phyloP scores from a whole-genome alignment of 1,284 basidiomycete genomes.

The Melanopsichium pennsylvanicum region DNA sequence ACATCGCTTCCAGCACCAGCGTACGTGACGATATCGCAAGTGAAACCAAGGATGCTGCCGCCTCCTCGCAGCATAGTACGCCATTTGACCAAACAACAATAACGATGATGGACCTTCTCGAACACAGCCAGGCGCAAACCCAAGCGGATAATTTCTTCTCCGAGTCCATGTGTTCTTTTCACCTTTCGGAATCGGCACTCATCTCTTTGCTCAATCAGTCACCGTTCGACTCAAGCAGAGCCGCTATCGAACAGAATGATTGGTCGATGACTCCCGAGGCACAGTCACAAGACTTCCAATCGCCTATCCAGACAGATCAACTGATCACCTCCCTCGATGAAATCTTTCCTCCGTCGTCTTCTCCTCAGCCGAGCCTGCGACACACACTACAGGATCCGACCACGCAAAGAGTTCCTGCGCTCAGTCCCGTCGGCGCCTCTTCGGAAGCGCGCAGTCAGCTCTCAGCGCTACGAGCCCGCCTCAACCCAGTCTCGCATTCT shows the following conservation, averaged over 20 bases:
- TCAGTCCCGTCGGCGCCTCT: not conserved
- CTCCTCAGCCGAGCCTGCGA: not conserved
- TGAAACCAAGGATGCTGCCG: not conserved
- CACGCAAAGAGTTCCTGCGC: not conserved
- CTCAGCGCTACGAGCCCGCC: conserved; percentile 6
- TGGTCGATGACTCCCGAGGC: too few species aligned
- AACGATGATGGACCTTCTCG: not conserved
- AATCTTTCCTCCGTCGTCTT: not conserved
- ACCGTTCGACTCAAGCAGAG: conserved; percentile 14
- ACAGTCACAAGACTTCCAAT: too few species aligned
- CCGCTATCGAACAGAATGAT: conserved; percentile 13
- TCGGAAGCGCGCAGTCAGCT: not conserved
- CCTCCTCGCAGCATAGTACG: not conserved
- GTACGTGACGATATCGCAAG: too few species aligned
- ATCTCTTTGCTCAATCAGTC: conserved; percentile 13
- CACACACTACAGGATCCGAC: too few species aligned
- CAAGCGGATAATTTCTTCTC: not conserved
- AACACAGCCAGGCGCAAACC: not conserved
- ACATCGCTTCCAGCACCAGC: not conserved
- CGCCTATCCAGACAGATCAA: not conserved
- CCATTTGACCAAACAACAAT: not conserved
- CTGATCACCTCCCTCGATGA: conserved; percentile 6
- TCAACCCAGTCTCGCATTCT: not conserved
- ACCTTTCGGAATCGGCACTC: conserved; percentile 6
- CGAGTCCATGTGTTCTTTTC: not conserved